Conservation (phyloP, 306 rosid species). For the Cicer yamashitae region DNA sequence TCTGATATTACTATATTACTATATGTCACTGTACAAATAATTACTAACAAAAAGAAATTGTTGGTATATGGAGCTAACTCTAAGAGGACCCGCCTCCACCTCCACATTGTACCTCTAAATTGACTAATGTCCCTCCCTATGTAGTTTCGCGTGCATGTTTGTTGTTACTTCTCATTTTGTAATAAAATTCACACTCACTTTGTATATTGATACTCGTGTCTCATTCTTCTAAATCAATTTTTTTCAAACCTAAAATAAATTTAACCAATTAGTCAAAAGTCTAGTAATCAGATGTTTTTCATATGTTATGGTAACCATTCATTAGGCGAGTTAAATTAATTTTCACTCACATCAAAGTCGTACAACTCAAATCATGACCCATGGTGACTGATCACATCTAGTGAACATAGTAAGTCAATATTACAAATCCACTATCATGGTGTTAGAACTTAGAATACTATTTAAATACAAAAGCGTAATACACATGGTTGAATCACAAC, state of each 20-base stretch:
- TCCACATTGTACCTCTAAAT: slow-evolving; percentile 35
- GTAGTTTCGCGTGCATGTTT: slow-evolving; percentile 22
- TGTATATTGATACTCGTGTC: neutral
- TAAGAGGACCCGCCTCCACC: slow-evolving; percentile 20
- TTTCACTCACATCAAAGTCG: slow-evolving; percentile 42
- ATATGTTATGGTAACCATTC: slow-evolving; percentile 28
- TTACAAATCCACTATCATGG: slow-evolving; percentile 5
- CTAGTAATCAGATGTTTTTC: neutral
- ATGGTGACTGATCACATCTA: slow-evolving; percentile 17
- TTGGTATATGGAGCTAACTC: too few relatives aligned
- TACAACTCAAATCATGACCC: slow-evolving; percentile 42
- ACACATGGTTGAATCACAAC: too few relatives aligned
- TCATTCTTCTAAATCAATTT: neutral
- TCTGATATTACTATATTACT: too few relatives aligned
- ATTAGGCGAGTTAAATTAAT: slow-evolving; percentile 16
- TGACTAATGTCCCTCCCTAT: slow-evolving; percentile 33
- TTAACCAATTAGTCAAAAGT: slow-evolving; percentile 25
- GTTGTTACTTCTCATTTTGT: slow-evolving; percentile 33
- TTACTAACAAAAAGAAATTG: too few relatives aligned
- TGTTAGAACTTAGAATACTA: too few relatives aligned
- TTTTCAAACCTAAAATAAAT: slow-evolving; percentile 13
- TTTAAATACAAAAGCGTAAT: too few relatives aligned
- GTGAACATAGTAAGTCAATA: slow-evolving; percentile 7
- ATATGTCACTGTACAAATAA: too few relatives aligned
- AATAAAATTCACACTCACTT: slow-evolving; percentile 24